A percentile compares a stretch with the other conserved stretches of the same genome.
Evolutionary conservation across 306 rosid species (phyloP).

Genomic region (Elaeagnus macrophylla): DNA sequence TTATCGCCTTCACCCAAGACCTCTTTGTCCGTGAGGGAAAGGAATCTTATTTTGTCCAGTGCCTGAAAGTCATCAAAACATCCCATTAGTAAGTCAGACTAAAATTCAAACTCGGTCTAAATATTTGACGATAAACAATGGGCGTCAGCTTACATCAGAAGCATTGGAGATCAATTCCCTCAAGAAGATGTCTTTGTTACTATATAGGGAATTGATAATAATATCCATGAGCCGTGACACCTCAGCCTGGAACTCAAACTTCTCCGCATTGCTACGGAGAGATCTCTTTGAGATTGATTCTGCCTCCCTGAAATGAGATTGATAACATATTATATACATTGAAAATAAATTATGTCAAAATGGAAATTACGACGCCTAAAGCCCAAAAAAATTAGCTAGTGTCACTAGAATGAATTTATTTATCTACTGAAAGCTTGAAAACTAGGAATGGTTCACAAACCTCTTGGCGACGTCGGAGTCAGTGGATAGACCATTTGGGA

Average conservation of each 20-base stretch:
- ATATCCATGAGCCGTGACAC: slow-evolving; percentile 99
- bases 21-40: slow-evolving; percentile 90
- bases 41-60: slow-evolving; percentile 92
- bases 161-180: slow-evolving; percentile 97
- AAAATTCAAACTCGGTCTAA: not conserved
- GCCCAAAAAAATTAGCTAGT: too few species aligned
- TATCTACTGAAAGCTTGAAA: not conserved
- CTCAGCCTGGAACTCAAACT: slow-evolving; percentile 97
- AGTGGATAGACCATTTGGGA: slow-evolving; percentile 83
- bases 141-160: slow-evolving; percentile 89
- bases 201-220: slow-evolving; percentile 83
- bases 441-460: not conserved
- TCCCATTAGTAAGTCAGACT: slow-evolving; percentile 1
- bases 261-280: slow-evolving; percentile 76
- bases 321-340: not conserved
- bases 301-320: slow-evolving; percentile 47
- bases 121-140: not conserved
- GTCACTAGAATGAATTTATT: too few species aligned
- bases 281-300: slow-evolving; percentile 92
- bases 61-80: slow-evolving; percentile 39
- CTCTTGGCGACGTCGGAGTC: slow-evolving; percentile 77
- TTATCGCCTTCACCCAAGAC: slow-evolving; percentile 92
- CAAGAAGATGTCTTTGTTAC: slow-evolving; percentile 97
- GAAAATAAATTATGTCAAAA: not conserved
- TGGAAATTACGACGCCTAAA: too few species aligned